phyloP scores from a whole-genome alignment of 75 land plant species.

The Selaginella tamariscina region DNA sequence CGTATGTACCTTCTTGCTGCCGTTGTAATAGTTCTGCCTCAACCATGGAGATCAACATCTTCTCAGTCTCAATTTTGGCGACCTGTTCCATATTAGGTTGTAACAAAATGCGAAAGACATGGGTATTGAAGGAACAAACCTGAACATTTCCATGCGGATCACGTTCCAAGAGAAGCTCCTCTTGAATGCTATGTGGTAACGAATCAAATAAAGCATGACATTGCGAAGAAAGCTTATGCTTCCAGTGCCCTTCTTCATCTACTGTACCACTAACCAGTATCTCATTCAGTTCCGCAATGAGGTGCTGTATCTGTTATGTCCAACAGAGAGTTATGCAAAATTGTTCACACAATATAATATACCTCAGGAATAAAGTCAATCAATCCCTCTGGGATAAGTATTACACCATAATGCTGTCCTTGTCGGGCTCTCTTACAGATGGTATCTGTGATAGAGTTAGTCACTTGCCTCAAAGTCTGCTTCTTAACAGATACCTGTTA shows the following conservation, averaged over 20 bases:
- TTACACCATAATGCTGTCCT: conserved; percentile 92
- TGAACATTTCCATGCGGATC: conserved; percentile 99
- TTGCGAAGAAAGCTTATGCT: conserved; percentile 49
- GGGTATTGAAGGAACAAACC: conserved; percentile 23
- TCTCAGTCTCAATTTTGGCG: conserved; percentile 92
- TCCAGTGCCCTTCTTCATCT: conserved; percentile 78
- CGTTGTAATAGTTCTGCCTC: conserved; percentile 76
- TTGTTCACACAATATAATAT: neutral
- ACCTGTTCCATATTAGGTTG: conserved; percentile 30
- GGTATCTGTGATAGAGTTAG: conserved; percentile 69
- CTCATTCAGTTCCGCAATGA: conserved; percentile 88
- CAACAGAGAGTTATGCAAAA: neutral
- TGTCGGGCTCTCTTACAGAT: conserved; percentile 65
- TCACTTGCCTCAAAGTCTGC: conserved; percentile 73
- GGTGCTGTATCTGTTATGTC: conserved; percentile 58
- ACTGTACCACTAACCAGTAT: conserved; percentile 65
- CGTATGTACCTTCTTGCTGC: conserved; percentile 43
- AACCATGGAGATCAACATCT: conserved; percentile 93
- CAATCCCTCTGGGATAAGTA: conserved; percentile 90
- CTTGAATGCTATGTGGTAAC: conserved; percentile 68
- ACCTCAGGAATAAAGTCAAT: conserved; percentile 98
- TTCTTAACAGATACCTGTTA: conserved; percentile 59
- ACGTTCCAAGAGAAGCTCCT: conserved; percentile 81
- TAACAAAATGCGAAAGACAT: neutral
- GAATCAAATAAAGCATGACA: conserved; percentile 63